Evolutionary conservation across 139 green algal species (phyloP), one percentile per base, ranked within the genome.

Genomic region (Tetradesmus obliquus): DNA sequence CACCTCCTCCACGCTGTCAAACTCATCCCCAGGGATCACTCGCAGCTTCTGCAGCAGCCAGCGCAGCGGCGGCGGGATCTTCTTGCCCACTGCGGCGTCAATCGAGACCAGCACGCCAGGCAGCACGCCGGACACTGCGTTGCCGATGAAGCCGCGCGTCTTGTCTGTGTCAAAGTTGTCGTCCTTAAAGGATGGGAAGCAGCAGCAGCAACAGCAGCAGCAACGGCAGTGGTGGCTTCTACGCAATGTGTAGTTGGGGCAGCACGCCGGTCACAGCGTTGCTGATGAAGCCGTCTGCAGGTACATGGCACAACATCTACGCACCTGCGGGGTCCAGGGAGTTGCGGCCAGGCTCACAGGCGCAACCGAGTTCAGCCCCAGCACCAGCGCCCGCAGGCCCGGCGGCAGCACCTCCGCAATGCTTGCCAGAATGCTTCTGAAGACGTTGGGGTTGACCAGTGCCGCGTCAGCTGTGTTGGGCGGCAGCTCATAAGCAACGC

Each of bases 1-100:
- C 79, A 84, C 79, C n/a, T 84, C 79, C 1, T n/a, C 79, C 8
- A 84, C 13, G n/a, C 1, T 84, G n/a, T 84, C 79, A 57, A 84
- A 84, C 79, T 84, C n/a, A 6, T 84, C 3, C 22, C 79, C 79
- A 54, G 32, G 79, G 3, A 13, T 10, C 79, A 84, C 22, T 0
- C 6, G 4, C n/a, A 84, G 79, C 79, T 55, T 15, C 79, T 20
- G 32, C 79, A 84, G 79, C 2, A 84, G 17, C 32, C 32, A 45
- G n/a, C n/a, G 79, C 45, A 12, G 45, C 10, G 79, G 54, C 79
- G 9, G 9, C 12, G 79, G 79, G 1, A 84, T 22, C 10, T 5
- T 55, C 15, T 84, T 20, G 13, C 79, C 79, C 0, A 84, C 13
- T 0, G n/a, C 10, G 0, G n/a, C n/a, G n/a, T 84, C 79, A 57